These are phyloP conservation scores for Dacryopinax primogenitus DNA, from an alignment of 768 basidiomycete genomes.

Conservation along the genomic window DNA sequence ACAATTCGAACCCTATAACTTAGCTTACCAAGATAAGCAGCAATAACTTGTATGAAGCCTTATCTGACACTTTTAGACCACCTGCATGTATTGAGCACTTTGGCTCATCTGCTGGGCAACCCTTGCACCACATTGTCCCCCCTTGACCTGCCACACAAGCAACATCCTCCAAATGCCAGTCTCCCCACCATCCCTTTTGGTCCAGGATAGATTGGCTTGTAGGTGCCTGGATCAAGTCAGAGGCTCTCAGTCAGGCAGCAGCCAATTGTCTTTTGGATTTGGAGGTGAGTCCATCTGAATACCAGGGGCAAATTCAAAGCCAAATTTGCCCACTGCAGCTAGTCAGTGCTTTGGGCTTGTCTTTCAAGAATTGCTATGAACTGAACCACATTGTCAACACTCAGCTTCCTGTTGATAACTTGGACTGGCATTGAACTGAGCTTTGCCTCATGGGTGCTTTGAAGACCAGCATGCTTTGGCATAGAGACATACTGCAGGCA, in stretches of 20 bases:
- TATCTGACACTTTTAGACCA: not conserved
- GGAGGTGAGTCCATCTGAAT: not conserved
- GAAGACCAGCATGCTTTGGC: not conserved
- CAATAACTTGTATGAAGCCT: not conserved
- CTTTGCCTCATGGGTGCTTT: not conserved
- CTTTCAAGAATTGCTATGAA: constrained; percentile 8
- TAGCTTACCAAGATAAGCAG: not conserved
- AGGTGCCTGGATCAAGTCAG: not conserved
- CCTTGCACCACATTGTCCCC: not conserved
- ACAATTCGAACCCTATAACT: not conserved
- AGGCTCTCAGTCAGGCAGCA: not conserved
- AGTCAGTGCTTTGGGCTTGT: not conserved
- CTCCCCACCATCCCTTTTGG: not conserved
- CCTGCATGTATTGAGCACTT: not conserved
- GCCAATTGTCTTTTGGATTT: not conserved
- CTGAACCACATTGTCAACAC: constrained; percentile 10
- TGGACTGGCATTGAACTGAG: not conserved
- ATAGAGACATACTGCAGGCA: not conserved
- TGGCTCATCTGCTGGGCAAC: not conserved
- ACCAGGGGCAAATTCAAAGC: not conserved
- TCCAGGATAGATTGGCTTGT: not conserved
- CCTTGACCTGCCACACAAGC: no score
- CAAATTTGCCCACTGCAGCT: not conserved
- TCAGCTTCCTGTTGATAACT: not conserved
- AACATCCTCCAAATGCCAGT: no score